A percentile compares a stretch with the other conserved stretches of the same genome.
Conservation (phyloP, 1,284 basidiomycete species). For the Apiotrichum porosum region DNA sequence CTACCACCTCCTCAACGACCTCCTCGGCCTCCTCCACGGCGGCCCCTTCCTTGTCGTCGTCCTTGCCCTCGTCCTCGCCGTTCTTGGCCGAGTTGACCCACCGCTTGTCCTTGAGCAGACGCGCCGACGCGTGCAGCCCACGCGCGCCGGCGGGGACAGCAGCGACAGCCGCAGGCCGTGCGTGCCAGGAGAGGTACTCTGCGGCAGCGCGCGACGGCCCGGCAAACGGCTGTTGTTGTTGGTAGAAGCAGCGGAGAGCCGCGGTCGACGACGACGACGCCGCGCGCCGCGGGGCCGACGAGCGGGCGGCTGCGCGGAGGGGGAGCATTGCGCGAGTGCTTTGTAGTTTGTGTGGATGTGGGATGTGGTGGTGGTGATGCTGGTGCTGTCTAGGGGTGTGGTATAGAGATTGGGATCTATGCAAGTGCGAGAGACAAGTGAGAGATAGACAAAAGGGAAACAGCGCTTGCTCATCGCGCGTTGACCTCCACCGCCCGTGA, state of each 20-base stretch:
- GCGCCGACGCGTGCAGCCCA: conserved; percentile 24
- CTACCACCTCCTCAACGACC: no score
- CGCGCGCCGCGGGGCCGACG: conserved; percentile 7
- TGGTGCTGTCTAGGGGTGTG: background rate
- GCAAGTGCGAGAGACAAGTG: background rate
- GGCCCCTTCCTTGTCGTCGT: conserved; percentile 2
- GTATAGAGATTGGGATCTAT: no score
- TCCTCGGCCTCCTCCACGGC: background rate
- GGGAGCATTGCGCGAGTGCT: conserved; percentile 36
- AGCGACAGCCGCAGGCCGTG: background rate
- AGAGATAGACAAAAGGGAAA: background rate
- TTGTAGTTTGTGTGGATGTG: background rate
- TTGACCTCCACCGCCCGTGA: no score
- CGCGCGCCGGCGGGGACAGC: background rate
- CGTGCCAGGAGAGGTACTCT: conserved; percentile 1
- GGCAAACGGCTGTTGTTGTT: conserved; percentile 8
- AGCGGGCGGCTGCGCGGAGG: conserved; percentile 21
- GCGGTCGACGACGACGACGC: conserved; percentile 8
- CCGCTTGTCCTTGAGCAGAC: conserved; percentile 34
- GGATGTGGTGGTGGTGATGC: background rate
- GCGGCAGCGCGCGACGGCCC: conserved; percentile 22
- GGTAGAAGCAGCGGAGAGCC: background rate
- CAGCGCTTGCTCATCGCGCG: conserved; percentile 4
- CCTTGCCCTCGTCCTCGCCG: conserved; percentile 10
- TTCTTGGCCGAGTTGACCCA: conserved; percentile 40